Evolutionary conservation across 495 filamentous ascomycete species (phyloP).

Genomic region (Neurospora sp.): DNA sequence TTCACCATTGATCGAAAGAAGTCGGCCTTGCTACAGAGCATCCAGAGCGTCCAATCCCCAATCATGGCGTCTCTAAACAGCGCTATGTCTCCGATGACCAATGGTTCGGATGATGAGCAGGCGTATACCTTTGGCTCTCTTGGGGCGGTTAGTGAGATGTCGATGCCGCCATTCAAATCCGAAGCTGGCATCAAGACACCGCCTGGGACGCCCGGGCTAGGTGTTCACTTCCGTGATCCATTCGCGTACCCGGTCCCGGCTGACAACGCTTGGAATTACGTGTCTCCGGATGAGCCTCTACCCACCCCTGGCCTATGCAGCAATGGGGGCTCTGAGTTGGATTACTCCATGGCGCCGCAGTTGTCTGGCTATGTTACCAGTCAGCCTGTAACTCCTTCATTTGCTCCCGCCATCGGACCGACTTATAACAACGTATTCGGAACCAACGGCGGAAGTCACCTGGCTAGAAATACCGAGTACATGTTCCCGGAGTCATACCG

Average conservation of each 20-base stretch:
- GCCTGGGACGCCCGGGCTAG: conserved; percentile 33
- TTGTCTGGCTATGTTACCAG: conserved; percentile 33
- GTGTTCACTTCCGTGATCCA: conserved; percentile 21
- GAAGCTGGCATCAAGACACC: conserved; percentile 35
- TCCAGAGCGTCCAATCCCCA: conserved; percentile 29
- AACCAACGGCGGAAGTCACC: conserved; percentile 2
- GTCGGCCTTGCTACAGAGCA: conserved; percentile 26
- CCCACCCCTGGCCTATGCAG: conserved; percentile 35
- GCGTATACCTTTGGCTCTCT: conserved; percentile 20
- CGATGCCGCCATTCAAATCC: conserved; percentile 17
- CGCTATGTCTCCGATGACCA: conserved; percentile 26
- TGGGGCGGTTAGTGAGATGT: conserved; percentile 7
- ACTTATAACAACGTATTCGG: conserved; percentile 23
- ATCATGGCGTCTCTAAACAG: conserved; percentile 21
- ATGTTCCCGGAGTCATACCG: conserved; percentile 33
- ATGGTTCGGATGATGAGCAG: conserved; percentile 30
- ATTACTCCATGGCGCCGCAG: conserved; percentile 26
- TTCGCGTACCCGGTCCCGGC: conserved; percentile 19
- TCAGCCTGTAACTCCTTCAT: conserved; percentile 34
- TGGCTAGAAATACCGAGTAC: conserved; percentile 28
- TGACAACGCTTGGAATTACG: conserved; percentile 22
- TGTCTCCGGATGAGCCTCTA: conserved; percentile 30
- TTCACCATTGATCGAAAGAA: conserved; percentile 32
- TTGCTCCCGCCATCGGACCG: conserved; percentile 26
- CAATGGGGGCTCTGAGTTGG: conserved; percentile 29